A percentile compares a stretch with the other conserved stretches of the same genome.
These are phyloP conservation scores for Arabis alpina DNA, from an alignment of 345 rosid genomes.

Conservation along the genomic window DNA sequence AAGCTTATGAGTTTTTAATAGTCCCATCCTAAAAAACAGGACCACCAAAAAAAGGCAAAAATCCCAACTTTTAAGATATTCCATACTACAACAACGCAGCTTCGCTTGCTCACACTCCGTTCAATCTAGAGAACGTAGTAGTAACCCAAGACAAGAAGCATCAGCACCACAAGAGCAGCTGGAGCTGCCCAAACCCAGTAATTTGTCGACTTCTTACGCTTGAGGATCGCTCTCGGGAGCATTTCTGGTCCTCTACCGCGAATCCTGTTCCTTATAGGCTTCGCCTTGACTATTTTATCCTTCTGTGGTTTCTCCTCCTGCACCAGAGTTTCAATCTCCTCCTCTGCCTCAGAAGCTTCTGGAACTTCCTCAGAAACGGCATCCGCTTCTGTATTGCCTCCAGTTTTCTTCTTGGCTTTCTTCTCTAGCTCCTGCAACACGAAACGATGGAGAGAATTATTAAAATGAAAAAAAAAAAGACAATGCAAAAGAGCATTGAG, in stretches of 20 bases:
- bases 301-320: constrained; percentile 45
- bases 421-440: constrained; percentile 83
- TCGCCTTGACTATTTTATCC: constrained; percentile 56
- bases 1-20: constrained; percentile 13
- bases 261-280: constrained; percentile 50
- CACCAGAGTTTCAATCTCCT: constrained; percentile 41
- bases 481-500: constrained; percentile 2
- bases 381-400: constrained; percentile 47
- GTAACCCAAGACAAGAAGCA: constrained; percentile 56
- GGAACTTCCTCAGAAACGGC: constrained; percentile 51
- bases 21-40: constrained; percentile 12
- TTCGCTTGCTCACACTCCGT: constrained; percentile 32
- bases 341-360: constrained; percentile 61
- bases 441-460: constrained; percentile 13
- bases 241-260: constrained; percentile 61
- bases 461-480: constrained; percentile 22
- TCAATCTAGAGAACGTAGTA: constrained; percentile 45
- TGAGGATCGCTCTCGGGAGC: constrained; percentile 70
- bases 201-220: constrained; percentile 71
- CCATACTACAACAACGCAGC: constrained; percentile 42
- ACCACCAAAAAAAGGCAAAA: constrained; percentile 22
- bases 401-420: constrained; percentile 80
- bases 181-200: constrained; percentile 73
- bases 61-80: constrained; percentile 16
- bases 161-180: constrained; percentile 57